Evolutionary conservation across 441 rosid species (phyloP).

Genomic region (Gossypium lobatum): DNA sequence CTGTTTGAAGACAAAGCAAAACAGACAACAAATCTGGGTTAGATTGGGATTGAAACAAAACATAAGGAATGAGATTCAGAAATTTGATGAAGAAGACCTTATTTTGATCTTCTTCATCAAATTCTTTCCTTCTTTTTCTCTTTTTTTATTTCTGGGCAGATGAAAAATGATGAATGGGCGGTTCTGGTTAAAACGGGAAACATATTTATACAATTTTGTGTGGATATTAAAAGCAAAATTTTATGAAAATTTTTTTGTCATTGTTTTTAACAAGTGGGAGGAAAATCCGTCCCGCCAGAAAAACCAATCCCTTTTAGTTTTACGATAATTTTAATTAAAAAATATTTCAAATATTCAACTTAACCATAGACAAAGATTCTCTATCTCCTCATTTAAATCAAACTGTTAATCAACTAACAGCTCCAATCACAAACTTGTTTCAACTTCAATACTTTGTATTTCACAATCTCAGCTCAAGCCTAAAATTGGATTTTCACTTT

Average conservation of each 20-base stretch:
- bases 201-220: background rate
- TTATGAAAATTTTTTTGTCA: background rate
- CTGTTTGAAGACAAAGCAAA: background rate
- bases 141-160: background rate
- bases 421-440: too few relatives aligned
- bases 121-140: background rate
- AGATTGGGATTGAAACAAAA: constrained; percentile 18
- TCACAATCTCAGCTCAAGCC: too few relatives aligned
- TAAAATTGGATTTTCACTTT: too few relatives aligned
- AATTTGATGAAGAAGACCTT: background rate
- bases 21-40: constrained; percentile 38
- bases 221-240: background rate
- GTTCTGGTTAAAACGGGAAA: background rate
- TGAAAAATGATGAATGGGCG: background rate
- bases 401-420: too few relatives aligned
- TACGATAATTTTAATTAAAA: too few relatives aligned
- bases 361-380: too few relatives aligned
- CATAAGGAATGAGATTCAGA: background rate
- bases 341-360: too few relatives aligned
- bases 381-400: too few relatives aligned
- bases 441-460: too few relatives aligned
- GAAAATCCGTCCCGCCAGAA: constrained; percentile 12
- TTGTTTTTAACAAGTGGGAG: background rate
- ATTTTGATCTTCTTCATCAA: background rate
- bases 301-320: background rate